Percentiles rank a stretch among this genome's conserved stretches.
Evolutionary conservation across 495 filamentous ascomycete species (phyloP).

Genomic region (Talaromyces adpressus): DNA sequence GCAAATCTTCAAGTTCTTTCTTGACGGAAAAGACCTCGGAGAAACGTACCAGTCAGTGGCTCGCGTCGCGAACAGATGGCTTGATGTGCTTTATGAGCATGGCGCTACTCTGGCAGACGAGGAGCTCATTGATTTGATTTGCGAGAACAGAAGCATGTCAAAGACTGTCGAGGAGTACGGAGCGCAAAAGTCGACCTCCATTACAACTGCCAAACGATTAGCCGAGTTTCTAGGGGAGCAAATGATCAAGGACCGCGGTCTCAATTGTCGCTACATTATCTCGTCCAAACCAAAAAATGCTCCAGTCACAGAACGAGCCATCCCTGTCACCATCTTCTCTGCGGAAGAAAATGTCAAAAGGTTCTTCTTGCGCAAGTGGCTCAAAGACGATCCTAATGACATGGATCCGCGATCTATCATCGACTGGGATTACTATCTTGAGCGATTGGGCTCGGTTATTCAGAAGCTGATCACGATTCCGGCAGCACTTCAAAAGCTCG

Average conservation of each 20-base stretch:
- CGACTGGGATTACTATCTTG: constrained; percentile 95
- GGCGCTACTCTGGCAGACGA: constrained; percentile 88
- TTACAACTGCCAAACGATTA: constrained; percentile 92
- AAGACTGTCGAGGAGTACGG: constrained; percentile 97
- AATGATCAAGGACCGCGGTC: constrained; percentile 97
- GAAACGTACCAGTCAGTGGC: constrained; percentile 92
- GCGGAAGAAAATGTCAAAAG: constrained; percentile 82
- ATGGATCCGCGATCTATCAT: constrained; percentile 86
- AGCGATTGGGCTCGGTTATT: constrained; percentile 90
- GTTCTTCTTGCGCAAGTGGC: constrained; percentile 87
- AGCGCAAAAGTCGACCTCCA: constrained; percentile 90
- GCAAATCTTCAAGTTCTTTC: constrained; percentile 98
- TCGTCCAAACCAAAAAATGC: constrained; percentile 78
- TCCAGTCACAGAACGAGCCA: constrained; percentile 88
- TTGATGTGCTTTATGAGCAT: constrained; percentile 85
- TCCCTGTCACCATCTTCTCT: constrained; percentile 96
- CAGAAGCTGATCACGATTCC: constrained; percentile 99
- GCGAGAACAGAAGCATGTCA: constrained; percentile 94
- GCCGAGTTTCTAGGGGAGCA: constrained; percentile 96
- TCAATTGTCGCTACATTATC: constrained; percentile 99
- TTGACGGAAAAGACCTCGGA: constrained; percentile 76
- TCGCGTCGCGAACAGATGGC: constrained; percentile 91
- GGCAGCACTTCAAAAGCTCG: constrained; percentile 87
- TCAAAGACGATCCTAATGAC: constrained; percentile 86
- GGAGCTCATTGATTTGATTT: constrained; percentile 97